phyloP scores from a whole-genome alignment of 169 alveolate genomes.

The Cryptosporidium canis region DNA sequence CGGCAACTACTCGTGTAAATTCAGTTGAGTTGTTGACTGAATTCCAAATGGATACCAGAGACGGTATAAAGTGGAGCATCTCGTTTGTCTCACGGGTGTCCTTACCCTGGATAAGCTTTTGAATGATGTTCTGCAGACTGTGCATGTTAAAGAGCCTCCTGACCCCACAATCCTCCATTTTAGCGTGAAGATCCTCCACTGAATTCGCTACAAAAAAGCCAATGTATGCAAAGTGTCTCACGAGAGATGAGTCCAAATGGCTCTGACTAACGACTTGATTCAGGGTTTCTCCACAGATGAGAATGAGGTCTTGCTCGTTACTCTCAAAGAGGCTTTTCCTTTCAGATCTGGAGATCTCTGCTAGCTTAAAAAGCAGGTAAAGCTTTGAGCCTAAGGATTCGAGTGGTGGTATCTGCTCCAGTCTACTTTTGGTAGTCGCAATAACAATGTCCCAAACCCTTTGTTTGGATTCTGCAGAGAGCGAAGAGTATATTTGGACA shows the following conservation, averaged over 20 bases:
- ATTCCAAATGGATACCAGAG: constrained; percentile 43
- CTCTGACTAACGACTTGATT: neutral
- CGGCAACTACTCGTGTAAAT: neutral
- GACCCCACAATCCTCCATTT: neutral
- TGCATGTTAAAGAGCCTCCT: neutral
- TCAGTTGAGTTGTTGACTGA: neutral
- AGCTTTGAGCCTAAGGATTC: neutral
- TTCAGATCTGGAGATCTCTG: neutral
- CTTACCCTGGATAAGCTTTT: neutral
- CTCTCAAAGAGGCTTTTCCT: neutral
- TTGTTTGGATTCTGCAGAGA: neutral
- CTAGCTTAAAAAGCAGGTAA: neutral
- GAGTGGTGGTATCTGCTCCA: neutral
- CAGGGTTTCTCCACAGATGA: neutral
- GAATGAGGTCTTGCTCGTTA: neutral
- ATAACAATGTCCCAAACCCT: constrained; percentile 1
- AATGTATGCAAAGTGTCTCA: constrained; percentile 7
- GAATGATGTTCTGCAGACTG: neutral
- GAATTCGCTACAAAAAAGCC: constrained; percentile 1
- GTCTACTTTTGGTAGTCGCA: neutral
- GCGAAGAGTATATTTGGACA: neutral
- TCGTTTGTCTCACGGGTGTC: neutral
- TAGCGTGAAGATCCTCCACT: neutral
- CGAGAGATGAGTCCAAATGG: neutral
- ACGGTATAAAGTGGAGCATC: constrained; percentile 31